Evolutionary conservation across 129 eudicot genomes (phyloP).

Genomic region (sunflower (Helianthus annuus)): HanXRQr2.0-SUNRISE NC_035435.2:21807944-21808443

Average conservation of each 20-base stretch:
- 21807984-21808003: conserved; percentile 51
- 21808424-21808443: conserved; percentile 57
- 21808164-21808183: conserved; percentile 91
- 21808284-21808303: conserved; percentile 53
- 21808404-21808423: conserved; percentile 70
- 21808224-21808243: conserved; percentile 90
- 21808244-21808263: conserved; percentile 82
- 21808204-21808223: conserved; percentile 48
- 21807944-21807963: conserved; percentile 57
- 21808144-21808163: conserved; percentile 51
- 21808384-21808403: conserved; percentile 83
- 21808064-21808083: conserved; percentile 56
- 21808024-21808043: conserved; percentile 67
- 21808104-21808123: conserved; percentile 66
- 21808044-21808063: conserved; percentile 53
- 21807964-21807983: conserved; percentile 83
- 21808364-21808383: conserved; percentile 81
- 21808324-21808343: conserved; percentile 77
- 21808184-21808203: conserved; percentile 74
- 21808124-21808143: conserved; percentile 59
- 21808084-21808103: conserved; percentile 75
- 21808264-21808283: conserved; percentile 65
- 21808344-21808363: conserved; percentile 60
- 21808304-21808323: conserved; percentile 97
- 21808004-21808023: conserved; percentile 64